Conservation (phyloP, 2,329 filamentous ascomycete genomes). For the Colletotrichum sp. region DNA sequence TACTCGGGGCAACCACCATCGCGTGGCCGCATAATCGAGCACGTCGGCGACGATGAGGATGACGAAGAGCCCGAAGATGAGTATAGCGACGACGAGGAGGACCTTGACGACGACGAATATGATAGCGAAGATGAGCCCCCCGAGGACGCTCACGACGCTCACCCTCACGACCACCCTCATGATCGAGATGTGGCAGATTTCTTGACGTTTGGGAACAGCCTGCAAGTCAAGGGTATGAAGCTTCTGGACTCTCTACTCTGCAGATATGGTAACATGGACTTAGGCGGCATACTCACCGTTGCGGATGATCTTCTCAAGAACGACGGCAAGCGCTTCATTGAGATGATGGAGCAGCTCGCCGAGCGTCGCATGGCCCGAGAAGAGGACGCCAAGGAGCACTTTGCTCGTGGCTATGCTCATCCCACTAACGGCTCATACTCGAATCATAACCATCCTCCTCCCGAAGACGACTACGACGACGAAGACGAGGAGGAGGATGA, state of each 20-base stretch:
- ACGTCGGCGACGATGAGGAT: slow-evolving; percentile 60
- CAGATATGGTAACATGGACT: slow-evolving; percentile 53
- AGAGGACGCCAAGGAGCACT: slow-evolving; percentile 78
- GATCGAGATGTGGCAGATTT: slow-evolving; percentile 81
- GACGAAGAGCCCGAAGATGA: slow-evolving; percentile 63
- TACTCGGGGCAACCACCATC: slow-evolving; percentile 73
- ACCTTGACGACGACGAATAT: slow-evolving; percentile 56
- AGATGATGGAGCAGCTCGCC: slow-evolving; percentile 99
- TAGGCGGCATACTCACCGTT: slow-evolving; percentile 97
- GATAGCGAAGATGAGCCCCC: slow-evolving; percentile 70
- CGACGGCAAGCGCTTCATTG: slow-evolving; percentile 98
- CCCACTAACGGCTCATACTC: slow-evolving; percentile 64
- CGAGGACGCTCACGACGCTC: slow-evolving; percentile 61
- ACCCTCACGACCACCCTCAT: slow-evolving; percentile 43
- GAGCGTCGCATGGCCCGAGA: slow-evolving; percentile 97
- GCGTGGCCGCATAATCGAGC: slow-evolving; percentile 75
- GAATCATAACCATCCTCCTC: slow-evolving; percentile 75
- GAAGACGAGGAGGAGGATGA: slow-evolving; percentile 62
- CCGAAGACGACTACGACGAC: slow-evolving; percentile 77
- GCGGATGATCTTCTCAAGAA: slow-evolving; percentile 98
- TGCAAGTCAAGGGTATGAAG: slow-evolving; percentile 84
- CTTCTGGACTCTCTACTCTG: slow-evolving; percentile 48
- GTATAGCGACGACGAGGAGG: slow-evolving; percentile 56
- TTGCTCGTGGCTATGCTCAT: slow-evolving; percentile 64
- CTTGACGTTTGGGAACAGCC: slow-evolving; percentile 95